Base-by-base conservation (phyloP, 2,329 filamentous ascomycete genomes). In the Nothophaeocryptopus gaeumannii region DNA sequence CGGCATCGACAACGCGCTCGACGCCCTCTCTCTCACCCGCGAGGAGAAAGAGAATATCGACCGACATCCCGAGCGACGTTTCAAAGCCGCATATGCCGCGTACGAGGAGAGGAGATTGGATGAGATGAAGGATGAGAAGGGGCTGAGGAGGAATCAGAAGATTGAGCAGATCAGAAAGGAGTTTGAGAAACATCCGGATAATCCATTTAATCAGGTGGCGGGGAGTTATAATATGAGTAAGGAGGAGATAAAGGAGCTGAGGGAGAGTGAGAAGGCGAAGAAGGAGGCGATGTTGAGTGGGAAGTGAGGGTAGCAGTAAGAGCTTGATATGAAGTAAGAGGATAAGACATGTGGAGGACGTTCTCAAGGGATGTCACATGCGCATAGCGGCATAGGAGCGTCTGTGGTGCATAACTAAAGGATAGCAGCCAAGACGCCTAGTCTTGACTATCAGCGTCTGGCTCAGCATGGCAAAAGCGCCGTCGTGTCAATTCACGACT, bases 151-250 rank as follows among this genome's bases (percentile, higher is more conserved):
- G 61, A 82, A 95, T 61, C 91, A 96, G 79, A 86, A 88, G 71
- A 84, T 91, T 63, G 87, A 92, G 56, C 78, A 85, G 65, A 88
- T 95, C 59, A 74, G 81, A 55, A 95, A 95, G 77, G 93, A 97
- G 74, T 99, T 97, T 70, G 87, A 95, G 71, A 95, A 89, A 77
- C 88, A 87, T 64, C 85, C 88, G 1, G 92, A 97, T 63, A 99
- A 99, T 70, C 93, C 93, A 11, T 93, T 95, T 74, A 96, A 96
- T 73, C 89, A 95, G 74, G 84, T 85, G 12, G 82, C 76, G 44
- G 88, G 83, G 2, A 70, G 77, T 2, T 95, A 89, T 72, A 88
- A 99, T 70, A 82, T 88, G 46, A 81, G 79, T 15, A 86, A 82
- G 71, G 88, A 89, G 3, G 92, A 99, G 63, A 63, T 96, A 38